These are phyloP conservation scores for Cornus controversa DNA, from an alignment of 148 eudicot genomes.

Conservation along the genomic window DNA sequence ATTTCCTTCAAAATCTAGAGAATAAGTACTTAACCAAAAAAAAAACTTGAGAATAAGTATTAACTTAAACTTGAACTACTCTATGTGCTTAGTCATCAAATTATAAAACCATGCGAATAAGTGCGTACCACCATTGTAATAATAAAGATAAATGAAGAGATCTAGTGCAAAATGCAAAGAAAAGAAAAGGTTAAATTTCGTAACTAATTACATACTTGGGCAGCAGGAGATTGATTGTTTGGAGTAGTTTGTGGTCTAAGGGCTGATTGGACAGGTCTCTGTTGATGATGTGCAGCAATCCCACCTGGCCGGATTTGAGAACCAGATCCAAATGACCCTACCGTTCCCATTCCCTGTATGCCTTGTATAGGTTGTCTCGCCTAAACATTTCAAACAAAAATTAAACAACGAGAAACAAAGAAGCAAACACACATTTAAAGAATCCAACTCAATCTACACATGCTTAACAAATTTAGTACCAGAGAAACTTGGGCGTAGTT, in stretches of 20 bases:
- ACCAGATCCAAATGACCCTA: conserved; percentile 46
- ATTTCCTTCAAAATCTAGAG: not conserved
- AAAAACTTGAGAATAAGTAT: no score
- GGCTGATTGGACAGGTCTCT: conserved; percentile 60
- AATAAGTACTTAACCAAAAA: not conserved
- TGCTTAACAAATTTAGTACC: not conserved
- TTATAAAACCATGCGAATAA: not conserved
- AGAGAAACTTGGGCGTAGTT: not conserved
- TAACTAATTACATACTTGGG: conserved; percentile 46
- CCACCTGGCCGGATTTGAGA: conserved; percentile 52
- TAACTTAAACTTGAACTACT: not conserved
- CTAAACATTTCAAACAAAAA: conserved; percentile 27
- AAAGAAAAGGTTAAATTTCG: not conserved
- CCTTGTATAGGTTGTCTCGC: conserved; percentile 54
- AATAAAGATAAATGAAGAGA: not conserved
- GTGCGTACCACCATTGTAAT: not conserved
- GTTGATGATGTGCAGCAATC: conserved; percentile 49
- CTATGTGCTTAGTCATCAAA: not conserved
- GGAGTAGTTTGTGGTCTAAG: conserved; percentile 51
- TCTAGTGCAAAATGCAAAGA: not conserved
- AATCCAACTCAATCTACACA: not conserved
- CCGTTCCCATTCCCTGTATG: conserved; percentile 45
- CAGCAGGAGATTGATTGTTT: conserved; percentile 39
- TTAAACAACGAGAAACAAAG: not conserved
- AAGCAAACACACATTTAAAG: not conserved